Base-by-base conservation (phyloP, 495 filamentous ascomycete genomes). In the Chaetomidium leptoderma region DNA sequence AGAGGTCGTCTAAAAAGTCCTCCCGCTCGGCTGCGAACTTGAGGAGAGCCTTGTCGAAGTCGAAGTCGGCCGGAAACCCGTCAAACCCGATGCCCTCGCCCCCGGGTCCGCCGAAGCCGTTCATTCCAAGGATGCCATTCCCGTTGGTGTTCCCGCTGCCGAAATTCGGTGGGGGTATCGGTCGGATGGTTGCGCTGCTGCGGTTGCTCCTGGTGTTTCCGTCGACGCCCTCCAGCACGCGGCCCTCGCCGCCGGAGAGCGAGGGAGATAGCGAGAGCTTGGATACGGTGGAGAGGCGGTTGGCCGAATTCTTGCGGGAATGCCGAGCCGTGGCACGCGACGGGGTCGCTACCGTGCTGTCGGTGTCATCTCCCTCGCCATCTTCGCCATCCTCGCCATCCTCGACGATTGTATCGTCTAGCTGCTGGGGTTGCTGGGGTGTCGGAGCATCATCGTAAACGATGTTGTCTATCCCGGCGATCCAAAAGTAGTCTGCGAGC, bases 401-500 rank as follows among this genome's bases (percentile, higher is more conserved):
- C 74, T 95, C 91, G 61, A 86, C 87, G 60, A 95, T 95, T 8
- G 86, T 92, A 57, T 85, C 82, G 48, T 90, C 82, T 58, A 92
- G 74, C 45, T 72, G 65, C 40, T 47, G 33, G 69, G 57, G 64
- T 54, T 56, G 53, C 40, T 44, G 62, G 17, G 53, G 30, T 1
- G 35, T 36, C 32, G 45, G 52, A 27, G 24, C 72, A 60, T 85
- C 81, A 55, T 79, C 74, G 69, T 84, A 86, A 42, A 81, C 78
- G 59, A 82, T 74, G 45, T 88, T 87, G 73, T 91, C 90, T 66
- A 95, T 84, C 71, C 93, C 93, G 62, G 89, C 90, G 61, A 98
- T 97, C 90, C 93, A 98, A 76, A 98, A 98, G 76, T 95, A 97
- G 72, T 98, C 93, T 69, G 93, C 93, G 59, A 98, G 84, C 60